Conservation (phyloP, 2,329 filamentous ascomycete species). For the Penicillium sp. region DNA sequence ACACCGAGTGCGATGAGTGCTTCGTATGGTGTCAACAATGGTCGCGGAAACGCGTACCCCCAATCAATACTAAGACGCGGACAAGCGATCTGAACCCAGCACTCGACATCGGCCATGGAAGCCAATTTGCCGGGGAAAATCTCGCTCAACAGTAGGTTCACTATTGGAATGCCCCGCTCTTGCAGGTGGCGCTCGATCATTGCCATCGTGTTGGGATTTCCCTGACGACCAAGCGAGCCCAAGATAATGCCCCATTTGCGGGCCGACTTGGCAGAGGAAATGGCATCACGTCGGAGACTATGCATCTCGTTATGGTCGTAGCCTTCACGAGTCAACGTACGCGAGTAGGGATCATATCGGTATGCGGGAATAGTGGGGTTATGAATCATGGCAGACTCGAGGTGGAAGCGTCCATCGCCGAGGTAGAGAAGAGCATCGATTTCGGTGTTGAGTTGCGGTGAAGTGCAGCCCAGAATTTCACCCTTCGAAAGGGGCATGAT, state of each 20-base stretch:
- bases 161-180: constrained; percentile 67
- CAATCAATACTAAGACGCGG: constrained; percentile 97
- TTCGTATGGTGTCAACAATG: constrained; percentile 89
- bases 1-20: constrained; percentile 83
- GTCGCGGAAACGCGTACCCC: constrained; percentile 91
- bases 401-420: constrained; percentile 88
- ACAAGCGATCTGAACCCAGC: constrained; percentile 97
- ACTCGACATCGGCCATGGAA: constrained; percentile 89
- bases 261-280: constrained; percentile 67
- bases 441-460: constrained; percentile 60
- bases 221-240: constrained; percentile 85
- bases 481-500: constrained; percentile 89
- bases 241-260: constrained; percentile 93
- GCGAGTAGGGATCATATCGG: constrained; percentile 92
- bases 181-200: constrained; percentile 75
- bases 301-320: constrained; percentile 94
- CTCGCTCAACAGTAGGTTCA: constrained; percentile 84
- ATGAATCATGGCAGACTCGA: constrained; percentile 98
- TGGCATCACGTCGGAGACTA: constrained; percentile 68
- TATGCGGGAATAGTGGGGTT: constrained; percentile 88
- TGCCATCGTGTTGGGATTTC: constrained; percentile 86
- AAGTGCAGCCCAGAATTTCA: constrained; percentile 96
- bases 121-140: constrained; percentile 95
- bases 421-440: constrained; percentile 82
- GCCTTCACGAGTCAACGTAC: constrained; percentile 81